These are phyloP conservation scores for Trichoderma sp. DNA, from an alignment of 2,329 filamentous ascomycete genomes.

Conservation along the genomic window DNA sequence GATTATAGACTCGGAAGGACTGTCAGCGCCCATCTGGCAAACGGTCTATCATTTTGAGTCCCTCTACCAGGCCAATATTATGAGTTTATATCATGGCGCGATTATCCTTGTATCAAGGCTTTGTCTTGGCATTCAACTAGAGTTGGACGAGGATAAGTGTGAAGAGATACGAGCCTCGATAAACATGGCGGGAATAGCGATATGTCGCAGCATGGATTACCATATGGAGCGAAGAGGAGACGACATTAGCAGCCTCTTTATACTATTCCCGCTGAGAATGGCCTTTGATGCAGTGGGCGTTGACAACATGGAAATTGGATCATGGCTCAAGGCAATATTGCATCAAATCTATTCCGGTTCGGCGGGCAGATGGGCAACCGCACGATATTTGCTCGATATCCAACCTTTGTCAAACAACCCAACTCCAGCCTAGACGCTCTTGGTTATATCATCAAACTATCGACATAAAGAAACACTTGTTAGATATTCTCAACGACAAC, in stretches of 20 bases:
- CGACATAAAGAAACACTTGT: neutral
- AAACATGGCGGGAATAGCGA: neutral
- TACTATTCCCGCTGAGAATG: neutral
- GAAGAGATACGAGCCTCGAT: neutral
- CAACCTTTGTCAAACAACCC: neutral
- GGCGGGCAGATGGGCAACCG: neutral
- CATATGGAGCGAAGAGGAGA: neutral
- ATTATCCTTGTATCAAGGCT: neutral
- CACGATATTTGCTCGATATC: neutral
- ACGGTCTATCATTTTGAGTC: neutral
- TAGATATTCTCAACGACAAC: neutral
- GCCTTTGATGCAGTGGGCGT: neutral
- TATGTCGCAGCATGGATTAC: neutral
- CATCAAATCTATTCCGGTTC: neutral
- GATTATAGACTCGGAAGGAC: neutral
- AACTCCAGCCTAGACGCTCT: neutral
- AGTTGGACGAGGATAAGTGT: neutral
- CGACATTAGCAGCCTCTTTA: neutral
- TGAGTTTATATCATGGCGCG: neutral
- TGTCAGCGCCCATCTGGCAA: neutral
- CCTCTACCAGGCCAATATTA: neutral
- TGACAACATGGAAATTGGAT: neutral
- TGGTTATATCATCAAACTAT: neutral
- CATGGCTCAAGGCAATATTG: neutral
- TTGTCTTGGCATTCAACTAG: neutral